Conservation (phyloP, 1,284 basidiomycete species). For the Ganoderma meredithae region DNA sequence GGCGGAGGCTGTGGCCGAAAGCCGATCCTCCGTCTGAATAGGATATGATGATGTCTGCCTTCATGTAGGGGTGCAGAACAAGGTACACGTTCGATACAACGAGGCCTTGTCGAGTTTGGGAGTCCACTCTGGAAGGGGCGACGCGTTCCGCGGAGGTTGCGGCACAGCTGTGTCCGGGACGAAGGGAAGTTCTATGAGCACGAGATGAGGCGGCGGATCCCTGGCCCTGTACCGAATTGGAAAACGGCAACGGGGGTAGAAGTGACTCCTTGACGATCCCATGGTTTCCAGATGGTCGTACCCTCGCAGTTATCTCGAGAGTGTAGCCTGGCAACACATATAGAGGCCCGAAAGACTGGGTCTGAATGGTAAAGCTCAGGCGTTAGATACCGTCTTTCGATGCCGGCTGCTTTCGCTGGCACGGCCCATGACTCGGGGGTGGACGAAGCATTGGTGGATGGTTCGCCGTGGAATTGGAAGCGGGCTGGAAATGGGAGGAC, state of each 20-base stretch:
- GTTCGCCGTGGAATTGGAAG: conserved; percentile 4
- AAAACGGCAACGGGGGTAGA: not conserved
- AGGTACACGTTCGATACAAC: not conserved
- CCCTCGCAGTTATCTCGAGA: not conserved
- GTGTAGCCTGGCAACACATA: conserved; percentile 9
- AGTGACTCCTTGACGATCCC: conserved; percentile 5
- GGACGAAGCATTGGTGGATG: not conserved
- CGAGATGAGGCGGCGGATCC: not conserved
- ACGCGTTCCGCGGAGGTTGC: not conserved
- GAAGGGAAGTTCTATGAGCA: not conserved
- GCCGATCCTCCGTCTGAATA: not conserved
- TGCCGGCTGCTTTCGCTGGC: not conserved
- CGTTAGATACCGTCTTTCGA: conserved; percentile 1
- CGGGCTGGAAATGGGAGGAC: not conserved
- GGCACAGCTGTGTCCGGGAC: not conserved
- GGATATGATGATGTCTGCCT: not conserved
- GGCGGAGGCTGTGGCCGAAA: conserved; percentile 5
- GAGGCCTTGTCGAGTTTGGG: not conserved
- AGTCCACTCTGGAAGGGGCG: not conserved
- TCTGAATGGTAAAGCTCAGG: not conserved
- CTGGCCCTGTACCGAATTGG: not conserved
- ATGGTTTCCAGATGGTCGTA: conserved; percentile 5
- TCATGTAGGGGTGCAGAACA: not conserved
- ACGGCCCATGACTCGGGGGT: not conserved
- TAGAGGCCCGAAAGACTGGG: not conserved